These are phyloP conservation scores for Metschnikowia dekortorum DNA, from an alignment of 805 yeast genomes.

Conservation along the genomic window DNA sequence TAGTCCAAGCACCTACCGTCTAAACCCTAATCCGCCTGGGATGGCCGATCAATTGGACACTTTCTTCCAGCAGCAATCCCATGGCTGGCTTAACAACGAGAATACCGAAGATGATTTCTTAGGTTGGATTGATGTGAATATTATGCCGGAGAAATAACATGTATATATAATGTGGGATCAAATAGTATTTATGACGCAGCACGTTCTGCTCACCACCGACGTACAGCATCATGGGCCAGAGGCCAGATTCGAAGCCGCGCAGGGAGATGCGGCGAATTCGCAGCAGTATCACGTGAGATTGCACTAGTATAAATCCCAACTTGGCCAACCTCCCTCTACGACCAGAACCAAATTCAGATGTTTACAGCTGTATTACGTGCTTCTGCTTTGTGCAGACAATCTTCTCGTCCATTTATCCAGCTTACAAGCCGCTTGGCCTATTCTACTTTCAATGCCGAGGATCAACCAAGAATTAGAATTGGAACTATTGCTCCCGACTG, in stretches of 20 bases:
- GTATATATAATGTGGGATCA: neutral
- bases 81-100: constrained; percentile 75
- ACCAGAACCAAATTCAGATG: constrained; percentile 4
- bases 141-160: constrained; percentile 15
- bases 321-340: neutral
- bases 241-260: too few relatives aligned
- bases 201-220: too few relatives aligned
- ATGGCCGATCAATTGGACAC: constrained; percentile 43
- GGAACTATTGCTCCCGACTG: constrained; percentile 72
- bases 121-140: constrained; percentile 87
- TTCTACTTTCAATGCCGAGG: constrained; percentile 30
- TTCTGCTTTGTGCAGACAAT: constrained; percentile 7
- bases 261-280: neutral
- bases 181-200: neutral
- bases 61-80: constrained; percentile 76
- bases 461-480: constrained; percentile 43
- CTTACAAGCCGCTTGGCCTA: constrained; percentile 11
- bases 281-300: neutral
- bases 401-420: constrained; percentile 10
- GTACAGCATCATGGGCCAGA: too few relatives aligned
- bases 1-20: constrained; percentile 7
- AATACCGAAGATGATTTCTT: constrained; percentile 73
- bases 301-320: neutral
- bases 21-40: constrained; percentile 7
- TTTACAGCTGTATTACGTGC: constrained; percentile 14